These are phyloP conservation scores for Ochetophila trinervis DNA, from an alignment of 306 rosid species.

Conservation along the genomic window DNA sequence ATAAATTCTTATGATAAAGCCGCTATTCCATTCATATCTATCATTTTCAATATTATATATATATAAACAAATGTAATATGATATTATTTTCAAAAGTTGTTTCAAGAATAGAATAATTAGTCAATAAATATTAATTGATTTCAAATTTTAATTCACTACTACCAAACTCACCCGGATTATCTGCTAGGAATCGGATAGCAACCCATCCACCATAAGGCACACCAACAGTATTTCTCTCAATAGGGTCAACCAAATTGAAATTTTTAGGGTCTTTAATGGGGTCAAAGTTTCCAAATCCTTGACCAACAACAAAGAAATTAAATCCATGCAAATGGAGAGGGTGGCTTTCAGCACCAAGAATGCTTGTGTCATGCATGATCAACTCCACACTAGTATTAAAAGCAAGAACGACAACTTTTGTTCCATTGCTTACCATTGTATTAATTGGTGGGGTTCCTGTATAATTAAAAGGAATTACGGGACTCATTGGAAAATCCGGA, in stretches of 20 bases:
- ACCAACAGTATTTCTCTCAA: constrained; percentile 53
- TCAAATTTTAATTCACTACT: background rate
- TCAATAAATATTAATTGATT: too few relatives aligned
- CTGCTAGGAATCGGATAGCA: constrained; percentile 56
- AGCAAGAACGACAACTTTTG: constrained; percentile 50
- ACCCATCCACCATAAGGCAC: constrained; percentile 76
- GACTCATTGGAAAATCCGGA: constrained; percentile 36
- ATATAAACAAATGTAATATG: too few relatives aligned
- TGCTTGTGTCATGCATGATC: constrained; percentile 57
- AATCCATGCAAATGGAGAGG: constrained; percentile 74
- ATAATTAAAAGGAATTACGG: constrained; percentile 45
- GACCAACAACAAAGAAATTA: constrained; percentile 64
- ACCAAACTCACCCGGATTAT: constrained; percentile 52
- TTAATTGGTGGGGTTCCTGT: constrained; percentile 56
- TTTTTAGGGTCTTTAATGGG: constrained; percentile 40
- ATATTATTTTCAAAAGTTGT: too few relatives aligned
- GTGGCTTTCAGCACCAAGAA: constrained; percentile 56
- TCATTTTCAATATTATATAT: too few relatives aligned
- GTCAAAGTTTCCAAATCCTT: constrained; percentile 67
- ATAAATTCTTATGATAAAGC: too few relatives aligned
- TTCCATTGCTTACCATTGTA: constrained; percentile 59
- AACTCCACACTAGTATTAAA: constrained; percentile 59
- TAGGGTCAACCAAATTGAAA: constrained; percentile 55
- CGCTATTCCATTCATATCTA: too few relatives aligned
- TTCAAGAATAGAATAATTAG: too few relatives aligned